Conservation (phyloP, 805 yeast genomes). For the Clavispora phyllophila region DNA sequence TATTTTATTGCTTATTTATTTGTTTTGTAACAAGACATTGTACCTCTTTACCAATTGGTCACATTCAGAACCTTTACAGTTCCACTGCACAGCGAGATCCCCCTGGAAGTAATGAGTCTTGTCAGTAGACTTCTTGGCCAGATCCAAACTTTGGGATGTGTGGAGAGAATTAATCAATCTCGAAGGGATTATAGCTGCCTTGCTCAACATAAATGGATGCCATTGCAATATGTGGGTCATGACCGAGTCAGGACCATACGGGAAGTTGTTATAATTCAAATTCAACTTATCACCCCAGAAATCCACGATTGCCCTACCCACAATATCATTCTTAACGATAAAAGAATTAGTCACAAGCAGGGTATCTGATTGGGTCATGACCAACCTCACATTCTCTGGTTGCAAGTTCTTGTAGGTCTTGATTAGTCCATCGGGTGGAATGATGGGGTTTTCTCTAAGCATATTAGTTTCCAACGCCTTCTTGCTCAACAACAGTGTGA, state of each 20-base stretch:
- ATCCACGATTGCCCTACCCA: constrained; percentile 69
- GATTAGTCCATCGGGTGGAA: constrained; percentile 62
- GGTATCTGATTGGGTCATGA: constrained; percentile 64
- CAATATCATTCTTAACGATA: constrained; percentile 59
- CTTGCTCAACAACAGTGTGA: constrained; percentile 54
- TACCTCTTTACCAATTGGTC: constrained; percentile 35
- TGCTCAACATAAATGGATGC: constrained; percentile 81
- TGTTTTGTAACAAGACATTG: neutral
- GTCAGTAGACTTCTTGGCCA: constrained; percentile 26
- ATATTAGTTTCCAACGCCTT: constrained; percentile 59
- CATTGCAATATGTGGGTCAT: constrained; percentile 86
- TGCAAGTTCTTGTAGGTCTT: constrained; percentile 61
- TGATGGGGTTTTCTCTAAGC: constrained; percentile 66
- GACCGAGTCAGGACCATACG: constrained; percentile 57
- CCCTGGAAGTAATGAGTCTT: constrained; percentile 51
- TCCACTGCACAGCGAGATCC: constrained; percentile 63
- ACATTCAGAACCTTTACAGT: constrained; percentile 52
- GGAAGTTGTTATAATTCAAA: constrained; percentile 61
- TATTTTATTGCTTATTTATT: constrained; percentile 3
- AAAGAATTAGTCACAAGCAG: constrained; percentile 68
- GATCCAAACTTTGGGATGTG: constrained; percentile 9
- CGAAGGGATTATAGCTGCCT: constrained; percentile 64
- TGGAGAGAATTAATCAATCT: constrained; percentile 32
- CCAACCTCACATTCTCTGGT: constrained; percentile 50
- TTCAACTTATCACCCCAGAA: constrained; percentile 72